phyloP scores from a whole-genome alignment of 208 protist species.

The Crithidia bombi region DNA sequence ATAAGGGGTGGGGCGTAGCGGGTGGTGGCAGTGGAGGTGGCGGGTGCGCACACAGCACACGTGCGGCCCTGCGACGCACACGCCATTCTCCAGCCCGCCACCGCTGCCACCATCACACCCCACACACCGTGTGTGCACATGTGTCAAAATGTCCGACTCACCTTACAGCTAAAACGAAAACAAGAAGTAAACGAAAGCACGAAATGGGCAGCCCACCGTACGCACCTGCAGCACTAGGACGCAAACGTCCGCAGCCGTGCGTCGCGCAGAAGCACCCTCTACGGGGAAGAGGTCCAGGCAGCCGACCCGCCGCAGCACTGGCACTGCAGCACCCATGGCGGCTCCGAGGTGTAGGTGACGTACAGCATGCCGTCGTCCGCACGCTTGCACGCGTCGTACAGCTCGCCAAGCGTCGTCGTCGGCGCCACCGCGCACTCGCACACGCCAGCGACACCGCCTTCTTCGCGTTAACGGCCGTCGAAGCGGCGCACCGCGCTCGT shows the following conservation, averaged over 20 bases:
- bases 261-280: too few species aligned
- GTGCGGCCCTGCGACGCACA: neutral
- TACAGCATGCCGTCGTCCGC: constrained; percentile 47
- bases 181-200: too few species aligned
- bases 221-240: too few species aligned
- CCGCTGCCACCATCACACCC: neutral
- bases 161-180: too few species aligned
- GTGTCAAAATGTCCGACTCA: too few species aligned
- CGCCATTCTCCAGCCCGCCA: neutral
- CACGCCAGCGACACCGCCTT: constrained; percentile 23
- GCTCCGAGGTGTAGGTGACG: constrained; percentile 34
- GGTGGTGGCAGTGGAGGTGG: neutral
- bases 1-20: too few species aligned
- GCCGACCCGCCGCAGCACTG: neutral
- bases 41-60: neutral
- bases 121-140: too few species aligned
- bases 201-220: too few species aligned
- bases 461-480: constrained; percentile 6
- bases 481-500: constrained; percentile 23
- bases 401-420: constrained; percentile 13
- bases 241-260: too few species aligned
- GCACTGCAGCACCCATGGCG: constrained; percentile 8
- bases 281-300: neutral
- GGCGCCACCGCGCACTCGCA: constrained; percentile 24
- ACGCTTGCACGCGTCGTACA: neutral